These are phyloP conservation scores for Elsinoe perseae DNA, from an alignment of 2,329 filamentous ascomycete species.

Conservation along the genomic window DNA sequence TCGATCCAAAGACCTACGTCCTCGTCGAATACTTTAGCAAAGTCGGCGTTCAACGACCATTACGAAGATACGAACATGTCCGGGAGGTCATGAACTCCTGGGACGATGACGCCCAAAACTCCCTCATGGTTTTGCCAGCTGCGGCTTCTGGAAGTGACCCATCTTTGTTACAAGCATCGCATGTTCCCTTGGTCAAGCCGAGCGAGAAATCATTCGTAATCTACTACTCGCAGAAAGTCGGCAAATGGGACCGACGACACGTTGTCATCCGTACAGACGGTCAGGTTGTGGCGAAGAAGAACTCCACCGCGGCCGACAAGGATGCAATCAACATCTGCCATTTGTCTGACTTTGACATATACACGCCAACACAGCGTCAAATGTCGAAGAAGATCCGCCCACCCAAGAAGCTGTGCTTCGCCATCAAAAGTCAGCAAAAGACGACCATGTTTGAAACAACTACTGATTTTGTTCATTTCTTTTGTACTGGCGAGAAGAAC, in stretches of 20 bases:
- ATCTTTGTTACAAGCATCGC: slow-evolving; percentile 56
- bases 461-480: slow-evolving; percentile 86
- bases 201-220: slow-evolving; percentile 61
- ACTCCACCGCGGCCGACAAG: slow-evolving; percentile 52
- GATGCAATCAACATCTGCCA: slow-evolving; percentile 68
- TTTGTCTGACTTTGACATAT: slow-evolving; percentile 87
- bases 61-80: slow-evolving; percentile 79
- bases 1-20: slow-evolving; percentile 60
- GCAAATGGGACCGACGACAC: slow-evolving; percentile 83
- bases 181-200: slow-evolving; percentile 58
- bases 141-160: slow-evolving; percentile 45
- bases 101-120: slow-evolving; percentile 73
- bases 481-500: slow-evolving; percentile 66
- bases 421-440: slow-evolving; percentile 88
- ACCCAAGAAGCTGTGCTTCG: slow-evolving; percentile 78
- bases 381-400: slow-evolving; percentile 65
- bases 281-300: slow-evolving; percentile 65
- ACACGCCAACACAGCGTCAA: slow-evolving; percentile 63
- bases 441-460: slow-evolving; percentile 72
- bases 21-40: slow-evolving; percentile 68
- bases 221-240: slow-evolving; percentile 71
- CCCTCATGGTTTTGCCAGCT: slow-evolving; percentile 58
- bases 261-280: slow-evolving; percentile 66
- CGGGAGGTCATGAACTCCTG: slow-evolving; percentile 88
- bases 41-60: slow-evolving; percentile 69